phyloP scores from a whole-genome alignment of 73 alveolate genomes.

The Tetrahymena borealis region DNA sequence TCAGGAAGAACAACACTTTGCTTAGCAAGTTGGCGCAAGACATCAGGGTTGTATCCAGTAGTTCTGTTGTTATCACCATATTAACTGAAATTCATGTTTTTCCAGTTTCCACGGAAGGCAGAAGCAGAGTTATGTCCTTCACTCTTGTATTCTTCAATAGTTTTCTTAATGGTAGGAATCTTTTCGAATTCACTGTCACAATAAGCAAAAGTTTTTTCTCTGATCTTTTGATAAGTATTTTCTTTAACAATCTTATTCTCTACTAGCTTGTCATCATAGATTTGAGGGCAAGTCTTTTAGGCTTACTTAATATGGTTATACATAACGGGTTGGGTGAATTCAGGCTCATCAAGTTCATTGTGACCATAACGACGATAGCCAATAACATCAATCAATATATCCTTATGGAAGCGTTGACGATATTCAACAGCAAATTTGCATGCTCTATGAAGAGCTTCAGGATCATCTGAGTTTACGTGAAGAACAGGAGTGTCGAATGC shows the following conservation, averaged over 20 bases:
- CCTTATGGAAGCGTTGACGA: slow-evolving; percentile 40
- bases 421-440: slow-evolving; percentile 52
- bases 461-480: slow-evolving; percentile 64
- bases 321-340: slow-evolving; percentile 81
- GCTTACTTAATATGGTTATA: slow-evolving; percentile 47
- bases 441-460: slow-evolving; percentile 43
- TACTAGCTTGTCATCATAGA: slow-evolving; percentile 4
- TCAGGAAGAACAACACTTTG: slow-evolving; percentile 23
- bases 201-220: slow-evolving; percentile 37
- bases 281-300: slow-evolving; percentile 7
- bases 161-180: slow-evolving; percentile 31
- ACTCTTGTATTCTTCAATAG: slow-evolving; percentile 43
- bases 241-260: slow-evolving; percentile 44
- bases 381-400: slow-evolving; percentile 69
- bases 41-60: slow-evolving; percentile 13
- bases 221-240: slow-evolving; percentile 40
- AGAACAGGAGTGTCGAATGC: slow-evolving; percentile 62
- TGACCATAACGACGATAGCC: slow-evolving; percentile 94
- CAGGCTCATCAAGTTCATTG: slow-evolving; percentile 94
- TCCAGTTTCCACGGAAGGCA: slow-evolving; percentile 69
- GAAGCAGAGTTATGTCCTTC: slow-evolving; percentile 54
- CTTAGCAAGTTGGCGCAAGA: slow-evolving; percentile 12
- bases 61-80: slow-evolving; percentile 3
- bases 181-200: slow-evolving; percentile 63
- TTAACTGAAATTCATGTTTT: slow-evolving; percentile 45